These are phyloP conservation scores for Pichia scutulata DNA, from an alignment of 805 yeast species.

Conservation along the genomic window DNA sequence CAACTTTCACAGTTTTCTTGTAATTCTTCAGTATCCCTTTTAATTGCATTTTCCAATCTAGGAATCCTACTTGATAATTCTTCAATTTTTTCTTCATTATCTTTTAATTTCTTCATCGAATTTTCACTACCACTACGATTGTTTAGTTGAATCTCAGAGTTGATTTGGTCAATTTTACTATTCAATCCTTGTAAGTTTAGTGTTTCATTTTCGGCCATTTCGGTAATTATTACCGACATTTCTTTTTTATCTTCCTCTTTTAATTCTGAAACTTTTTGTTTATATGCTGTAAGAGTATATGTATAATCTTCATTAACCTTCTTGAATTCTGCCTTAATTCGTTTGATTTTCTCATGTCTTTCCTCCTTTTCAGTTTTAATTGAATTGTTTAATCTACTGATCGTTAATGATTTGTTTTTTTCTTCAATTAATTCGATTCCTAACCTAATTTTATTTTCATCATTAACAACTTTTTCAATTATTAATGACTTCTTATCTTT, in stretches of 20 bases:
- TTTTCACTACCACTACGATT: constrained; percentile 23
- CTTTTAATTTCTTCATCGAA: constrained; percentile 25
- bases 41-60: constrained; percentile 28
- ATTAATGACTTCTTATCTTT: background rate
- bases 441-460: constrained; percentile 19
- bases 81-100: constrained; percentile 32
- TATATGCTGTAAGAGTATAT: constrained; percentile 25
- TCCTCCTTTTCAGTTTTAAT: constrained; percentile 24
- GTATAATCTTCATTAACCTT: constrained; percentile 18
- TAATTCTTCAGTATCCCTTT: constrained; percentile 25
- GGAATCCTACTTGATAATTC: constrained; percentile 36
- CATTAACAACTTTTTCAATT: constrained; percentile 22
- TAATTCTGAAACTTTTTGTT: constrained; percentile 29
- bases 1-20: constrained; percentile 30
- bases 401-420: constrained; percentile 26
- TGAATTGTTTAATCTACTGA: constrained; percentile 21
- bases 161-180: constrained; percentile 33
- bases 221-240: constrained; percentile 30
- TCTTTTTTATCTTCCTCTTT: constrained; percentile 34
- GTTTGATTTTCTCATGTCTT: constrained; percentile 16
- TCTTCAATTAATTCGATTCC: constrained; percentile 29
- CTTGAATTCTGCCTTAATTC: constrained; percentile 10
- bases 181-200: constrained; percentile 32
- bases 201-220: constrained; percentile 27
- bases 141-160: constrained; percentile 32